A percentile compares a stretch with the other conserved stretches of the same genome.
Evolutionary conservation across 441 rosid genomes (phyloP).

Genomic region (Codiaeum variegatum): DNA sequence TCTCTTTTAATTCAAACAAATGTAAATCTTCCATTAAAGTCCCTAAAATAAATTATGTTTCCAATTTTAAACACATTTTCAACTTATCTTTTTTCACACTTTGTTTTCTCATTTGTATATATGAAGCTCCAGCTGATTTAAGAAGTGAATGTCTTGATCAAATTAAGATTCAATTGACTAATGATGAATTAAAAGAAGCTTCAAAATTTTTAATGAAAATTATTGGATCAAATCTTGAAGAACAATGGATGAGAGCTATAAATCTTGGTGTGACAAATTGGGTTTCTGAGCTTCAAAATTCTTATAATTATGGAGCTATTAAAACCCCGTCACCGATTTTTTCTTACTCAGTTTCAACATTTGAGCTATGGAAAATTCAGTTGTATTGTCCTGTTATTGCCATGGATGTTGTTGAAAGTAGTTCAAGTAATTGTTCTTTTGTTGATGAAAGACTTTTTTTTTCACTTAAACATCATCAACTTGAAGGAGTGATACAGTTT

Average conservation of each 20-base stretch:
- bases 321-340: constrained; percentile 73
- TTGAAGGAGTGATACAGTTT: constrained; percentile 80
- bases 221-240: constrained; percentile 75
- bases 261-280: constrained; percentile 82
- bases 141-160: constrained; percentile 47
- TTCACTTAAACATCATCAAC: constrained; percentile 81
- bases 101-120: constrained; percentile 57
- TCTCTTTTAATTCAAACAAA: constrained; percentile 44
- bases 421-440: constrained; percentile 38
- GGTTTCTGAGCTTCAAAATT: constrained; percentile 50
- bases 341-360: constrained; percentile 59
- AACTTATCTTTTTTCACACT: constrained; percentile 64
- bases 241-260: constrained; percentile 79
- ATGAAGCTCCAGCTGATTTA: constrained; percentile 69
- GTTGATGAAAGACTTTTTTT: constrained; percentile 59
- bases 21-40: constrained; percentile 31
- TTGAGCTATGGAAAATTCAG: constrained; percentile 78
- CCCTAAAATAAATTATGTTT: constrained; percentile 31
- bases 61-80: constrained; percentile 50
- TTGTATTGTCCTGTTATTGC: constrained; percentile 78
- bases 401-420: constrained; percentile 68
- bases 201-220: constrained; percentile 59
- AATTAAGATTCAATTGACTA: constrained; percentile 48
- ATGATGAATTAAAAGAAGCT: constrained; percentile 40
- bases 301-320: constrained; percentile 20